Percentiles rank a stretch among this genome's conserved stretches.
phyloP scores from a whole-genome alignment of 2,329 filamentous ascomycete species.

The Xylaria sp. region DNA sequence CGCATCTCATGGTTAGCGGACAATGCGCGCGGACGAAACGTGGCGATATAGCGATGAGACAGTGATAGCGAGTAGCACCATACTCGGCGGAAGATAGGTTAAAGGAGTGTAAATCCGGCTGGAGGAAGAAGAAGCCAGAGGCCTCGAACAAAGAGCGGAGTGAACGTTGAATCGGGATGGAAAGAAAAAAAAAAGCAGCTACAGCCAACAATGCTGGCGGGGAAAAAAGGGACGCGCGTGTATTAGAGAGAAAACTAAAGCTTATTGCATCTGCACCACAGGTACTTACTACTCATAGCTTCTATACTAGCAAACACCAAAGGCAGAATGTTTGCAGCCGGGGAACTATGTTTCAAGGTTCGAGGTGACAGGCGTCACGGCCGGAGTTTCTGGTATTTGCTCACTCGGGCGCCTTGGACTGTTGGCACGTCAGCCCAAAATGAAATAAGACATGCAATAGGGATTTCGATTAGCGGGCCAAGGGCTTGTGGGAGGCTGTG shows the following conservation, averaged over 20 bases:
- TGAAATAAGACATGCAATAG: constrained; percentile 9
- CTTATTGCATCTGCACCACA: constrained; percentile 13
- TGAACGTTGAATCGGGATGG: background rate
- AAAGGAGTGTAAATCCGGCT: background rate
- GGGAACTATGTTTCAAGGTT: constrained; percentile 29
- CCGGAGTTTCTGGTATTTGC: constrained; percentile 25
- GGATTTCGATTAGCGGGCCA: constrained; percentile 30
- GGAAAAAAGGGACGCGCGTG: constrained; percentile 5
- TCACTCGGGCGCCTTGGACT: constrained; percentile 23
- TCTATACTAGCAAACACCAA: background rate
- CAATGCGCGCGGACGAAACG: constrained; percentile 22
- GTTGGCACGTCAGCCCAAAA: constrained; percentile 29
- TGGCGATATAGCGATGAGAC: constrained; percentile 9
- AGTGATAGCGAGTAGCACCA: constrained; percentile 19
- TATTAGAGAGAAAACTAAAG: constrained; percentile 18
- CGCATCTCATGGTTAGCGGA: constrained; percentile 47
- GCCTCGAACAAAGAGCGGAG: constrained; percentile 22
- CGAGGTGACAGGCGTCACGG: constrained; percentile 15
- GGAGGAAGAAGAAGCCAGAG: background rate
- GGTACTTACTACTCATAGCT: constrained; percentile 35
- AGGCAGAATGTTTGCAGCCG: constrained; percentile 15
- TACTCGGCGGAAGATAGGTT: constrained; percentile 11
- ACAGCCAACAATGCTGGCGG: background rate
- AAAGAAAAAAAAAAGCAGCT: background rate
- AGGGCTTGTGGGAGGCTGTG: constrained; percentile 26